Base-by-base conservation (phyloP, 2,329 filamentous ascomycete species). In the Fusarium luffae region DNA sequence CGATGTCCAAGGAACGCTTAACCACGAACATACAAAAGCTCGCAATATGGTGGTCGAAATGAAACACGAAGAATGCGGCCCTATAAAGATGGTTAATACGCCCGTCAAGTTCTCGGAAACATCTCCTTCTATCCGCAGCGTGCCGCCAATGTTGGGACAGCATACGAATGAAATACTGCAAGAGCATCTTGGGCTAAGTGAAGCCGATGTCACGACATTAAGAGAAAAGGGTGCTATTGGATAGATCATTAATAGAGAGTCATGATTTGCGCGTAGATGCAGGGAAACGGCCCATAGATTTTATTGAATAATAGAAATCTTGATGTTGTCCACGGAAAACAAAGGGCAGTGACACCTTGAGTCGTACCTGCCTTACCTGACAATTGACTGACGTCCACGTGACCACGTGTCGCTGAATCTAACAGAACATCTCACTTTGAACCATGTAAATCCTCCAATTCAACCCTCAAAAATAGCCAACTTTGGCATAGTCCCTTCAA, bases 21-120 rank as follows among this genome's bases (percentile, higher is more conserved):
- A 92, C 65, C 94, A 98, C 77, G 87, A 91, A 66, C 96, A 99
- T 80, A 93, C 93, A 82, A 84, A 82, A 82, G 94, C 94, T 23
- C 88, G 96, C 61, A 87, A 90, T 63, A 99, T 99, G 96, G 92
- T 99, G 2, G 88, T 93, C 16, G 92, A 97, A 77, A 84, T 98
- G 46, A 88, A 97, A 1, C 96, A 99, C 77, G 88, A 88, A 7
- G 84, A 85, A 10, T 98, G 95, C 78, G 96, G 96, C 1, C 87
- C 90, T 1, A 91, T 99, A 68, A 94, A 94, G 80, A 83, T 99
- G 76, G 91, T 99, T 56, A 98, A 97, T 76, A 97, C 94, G 1
- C 96, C 96, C 0, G 90, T 99, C 63, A 99, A 99, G 79, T 97
- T 94, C 79, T 97, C 94, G 7, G 89, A 94, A 71, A 92, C 91